These are phyloP conservation scores for Serendipita vermifera DNA, from an alignment of 768 basidiomycete species.

Conservation along the genomic window DNA sequence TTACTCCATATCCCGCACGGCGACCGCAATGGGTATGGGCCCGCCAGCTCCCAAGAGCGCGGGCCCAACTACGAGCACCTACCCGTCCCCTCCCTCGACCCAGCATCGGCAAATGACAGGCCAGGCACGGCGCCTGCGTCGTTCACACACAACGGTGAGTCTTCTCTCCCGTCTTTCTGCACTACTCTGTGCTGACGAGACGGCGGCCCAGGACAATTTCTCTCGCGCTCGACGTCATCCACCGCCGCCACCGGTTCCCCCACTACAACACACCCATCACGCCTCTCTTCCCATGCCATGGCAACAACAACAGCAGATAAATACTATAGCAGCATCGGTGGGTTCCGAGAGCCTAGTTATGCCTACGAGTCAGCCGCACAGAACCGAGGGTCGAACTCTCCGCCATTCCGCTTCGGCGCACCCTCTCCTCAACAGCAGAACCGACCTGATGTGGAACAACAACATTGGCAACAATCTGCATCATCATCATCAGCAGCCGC, in stretches of 20 bases:
- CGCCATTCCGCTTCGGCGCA: conserved; percentile 10
- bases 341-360: background rate
- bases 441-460: conserved; percentile 2
- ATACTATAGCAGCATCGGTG: background rate
- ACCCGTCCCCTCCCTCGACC: conserved; percentile 8
- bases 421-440: conserved; percentile 7
- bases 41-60: conserved; percentile 6
- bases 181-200: no score
- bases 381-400: conserved; percentile 9
- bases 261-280: conserved; percentile 6
- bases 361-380: background rate
- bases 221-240: conserved; percentile 1
- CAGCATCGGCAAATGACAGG: background rate
- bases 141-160: conserved; percentile 7
- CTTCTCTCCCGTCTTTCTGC: no score
- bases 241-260: background rate
- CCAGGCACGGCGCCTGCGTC: conserved; percentile 10
- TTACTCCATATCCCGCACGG: background rate
- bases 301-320: background rate
- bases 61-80: background rate
- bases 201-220: conserved; percentile 4
- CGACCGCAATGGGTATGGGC: conserved; percentile 3
- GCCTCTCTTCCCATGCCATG: background rate
- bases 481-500: background rate
- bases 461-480: background rate